Conservation (phyloP, 2,329 filamentous ascomycete species). For the Microcyclosporella mali region DNA sequence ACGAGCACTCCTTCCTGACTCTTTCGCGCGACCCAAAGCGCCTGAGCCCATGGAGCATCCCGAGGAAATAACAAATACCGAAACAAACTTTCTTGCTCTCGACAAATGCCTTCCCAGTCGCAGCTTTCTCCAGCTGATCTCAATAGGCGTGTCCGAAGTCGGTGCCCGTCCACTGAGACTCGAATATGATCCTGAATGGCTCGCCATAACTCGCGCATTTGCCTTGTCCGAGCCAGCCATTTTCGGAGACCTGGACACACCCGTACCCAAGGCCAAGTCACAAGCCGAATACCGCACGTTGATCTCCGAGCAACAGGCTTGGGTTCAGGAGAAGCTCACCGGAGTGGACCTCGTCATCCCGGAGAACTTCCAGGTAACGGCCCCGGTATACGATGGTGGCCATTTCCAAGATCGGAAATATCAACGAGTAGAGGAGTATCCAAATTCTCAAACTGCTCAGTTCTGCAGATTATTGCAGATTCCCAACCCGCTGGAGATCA, state of each 20-base stretch:
- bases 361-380: conserved; percentile 69
- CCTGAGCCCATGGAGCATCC: conserved; percentile 59
- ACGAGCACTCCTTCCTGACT: conserved; percentile 67
- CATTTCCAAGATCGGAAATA: conserved; percentile 25
- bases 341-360: conserved; percentile 57
- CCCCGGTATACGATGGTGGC: conserved; percentile 57
- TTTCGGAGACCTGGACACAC: conserved; percentile 55
- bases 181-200: conserved; percentile 88
- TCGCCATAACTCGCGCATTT: conserved; percentile 84
- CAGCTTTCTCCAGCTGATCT: conserved; percentile 74
- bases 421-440: conserved; percentile 57
- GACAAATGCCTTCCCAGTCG: conserved; percentile 82
- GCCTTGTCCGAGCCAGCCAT: conserved; percentile 51
- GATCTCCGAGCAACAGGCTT: conserved; percentile 65
- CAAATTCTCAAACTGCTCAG: conserved; percentile 73
- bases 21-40: conserved; percentile 48
- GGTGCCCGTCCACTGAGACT: conserved; percentile 51
- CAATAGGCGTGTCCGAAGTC: conserved; percentile 47
- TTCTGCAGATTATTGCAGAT: conserved; percentile 78
- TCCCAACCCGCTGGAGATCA: conserved; percentile 67
- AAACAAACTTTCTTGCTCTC: conserved; percentile 77
- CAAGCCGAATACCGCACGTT: conserved; percentile 42
- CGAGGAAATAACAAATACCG: conserved; percentile 65
- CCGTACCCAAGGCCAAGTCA: conserved; percentile 51
- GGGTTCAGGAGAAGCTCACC: conserved; percentile 54